Percentiles rank a stretch among this genome's conserved stretches.
Conservation (phyloP, 2,329 filamentous ascomycete species). For the Sporothrix pseudoabietina region DNA sequence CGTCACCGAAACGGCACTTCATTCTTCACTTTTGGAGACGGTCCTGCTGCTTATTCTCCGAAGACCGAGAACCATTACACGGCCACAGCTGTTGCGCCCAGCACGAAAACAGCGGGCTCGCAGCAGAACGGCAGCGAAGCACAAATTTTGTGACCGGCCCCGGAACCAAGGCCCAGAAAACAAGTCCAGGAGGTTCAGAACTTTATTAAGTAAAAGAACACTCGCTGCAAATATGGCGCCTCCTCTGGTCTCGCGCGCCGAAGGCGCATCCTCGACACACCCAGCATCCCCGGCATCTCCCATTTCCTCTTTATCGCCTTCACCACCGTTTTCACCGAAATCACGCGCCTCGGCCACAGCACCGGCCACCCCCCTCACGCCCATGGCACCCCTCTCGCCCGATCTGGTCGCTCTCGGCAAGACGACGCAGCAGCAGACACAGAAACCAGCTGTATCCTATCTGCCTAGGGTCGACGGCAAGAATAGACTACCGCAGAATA, state of each 20-base stretch:
- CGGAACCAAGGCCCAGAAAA: neutral
- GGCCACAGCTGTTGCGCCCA: neutral
- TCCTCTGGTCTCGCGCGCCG: neutral
- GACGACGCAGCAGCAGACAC: neutral
- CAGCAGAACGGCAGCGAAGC: neutral
- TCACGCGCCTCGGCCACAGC: neutral
- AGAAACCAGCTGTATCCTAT: neutral
- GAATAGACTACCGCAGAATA: constrained; percentile 62
- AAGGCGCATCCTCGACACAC: neutral
- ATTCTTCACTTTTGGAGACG: neutral
- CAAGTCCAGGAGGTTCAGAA: neutral
- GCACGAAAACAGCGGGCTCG: neutral
- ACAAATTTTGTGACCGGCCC: no score
- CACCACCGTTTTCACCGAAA: neutral
- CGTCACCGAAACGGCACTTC: neutral
- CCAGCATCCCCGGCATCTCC: neutral
- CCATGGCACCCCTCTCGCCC: constrained; percentile 4
- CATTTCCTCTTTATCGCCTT: neutral
- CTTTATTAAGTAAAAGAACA: neutral
- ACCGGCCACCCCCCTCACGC: neutral
- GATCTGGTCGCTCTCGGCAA: neutral
- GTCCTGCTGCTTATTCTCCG: neutral
- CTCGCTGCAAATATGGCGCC: neutral
- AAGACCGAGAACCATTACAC: neutral
- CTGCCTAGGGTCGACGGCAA: neutral